phyloP scores from a whole-genome alignment of 306 rosid species.

The Astragalus membranaceus region DNA sequence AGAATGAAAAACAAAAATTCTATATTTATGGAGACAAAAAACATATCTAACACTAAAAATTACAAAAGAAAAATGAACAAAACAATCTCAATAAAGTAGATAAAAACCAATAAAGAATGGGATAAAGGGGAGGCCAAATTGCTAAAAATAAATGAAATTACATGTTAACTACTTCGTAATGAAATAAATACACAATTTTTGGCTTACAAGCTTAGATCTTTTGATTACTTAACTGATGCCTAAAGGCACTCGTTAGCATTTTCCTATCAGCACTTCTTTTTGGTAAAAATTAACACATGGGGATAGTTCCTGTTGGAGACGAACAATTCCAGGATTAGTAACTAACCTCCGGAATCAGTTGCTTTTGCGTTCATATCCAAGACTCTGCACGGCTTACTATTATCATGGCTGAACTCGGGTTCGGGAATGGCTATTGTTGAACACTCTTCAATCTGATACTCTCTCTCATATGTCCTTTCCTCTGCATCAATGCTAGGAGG shows the following conservation, averaged over 20 bases:
- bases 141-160: background rate
- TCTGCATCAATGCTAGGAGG: slow-evolving; percentile 56
- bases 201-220: too few relatives aligned
- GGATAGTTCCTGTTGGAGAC: background rate
- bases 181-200: too few relatives aligned
- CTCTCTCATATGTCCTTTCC: slow-evolving; percentile 68
- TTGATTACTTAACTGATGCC: too few relatives aligned
- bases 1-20: too few relatives aligned
- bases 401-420: slow-evolving; percentile 43
- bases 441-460: slow-evolving; percentile 61
- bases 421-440: slow-evolving; percentile 41
- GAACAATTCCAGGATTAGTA: background rate
- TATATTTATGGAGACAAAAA: too few relatives aligned
- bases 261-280: background rate
- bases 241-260: too few relatives aligned
- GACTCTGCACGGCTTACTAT: slow-evolving; percentile 42
- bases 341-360: slow-evolving; percentile 42
- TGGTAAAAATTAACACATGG: background rate
- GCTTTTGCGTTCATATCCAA: slow-evolving; percentile 46
- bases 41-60: too few relatives aligned
- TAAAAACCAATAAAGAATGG: background rate
- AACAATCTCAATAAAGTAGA: background rate
- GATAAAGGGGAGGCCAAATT: background rate
- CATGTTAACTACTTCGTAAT: too few relatives aligned
- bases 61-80: background rate